Conservation (phyloP, 148 eudicot genomes). For the Silene uniflora region DNA sequence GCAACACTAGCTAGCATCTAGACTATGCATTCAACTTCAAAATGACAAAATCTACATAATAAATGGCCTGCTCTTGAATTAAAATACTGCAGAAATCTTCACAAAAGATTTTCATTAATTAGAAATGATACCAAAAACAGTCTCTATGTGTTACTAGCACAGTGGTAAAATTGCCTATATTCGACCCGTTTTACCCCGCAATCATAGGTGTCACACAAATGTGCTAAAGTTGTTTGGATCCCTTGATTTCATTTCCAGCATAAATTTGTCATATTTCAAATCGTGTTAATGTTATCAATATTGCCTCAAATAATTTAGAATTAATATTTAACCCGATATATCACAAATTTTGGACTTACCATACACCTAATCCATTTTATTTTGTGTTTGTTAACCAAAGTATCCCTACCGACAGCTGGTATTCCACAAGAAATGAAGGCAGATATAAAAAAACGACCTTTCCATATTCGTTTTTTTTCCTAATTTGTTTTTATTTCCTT, state of each 20-base stretch:
- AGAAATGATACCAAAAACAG: too few species aligned
- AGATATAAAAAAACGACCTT: not conserved
- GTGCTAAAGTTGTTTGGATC: too few species aligned
- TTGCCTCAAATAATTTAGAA: too few species aligned
- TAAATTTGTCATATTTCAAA: not conserved
- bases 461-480: not conserved
- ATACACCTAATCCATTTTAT: not conserved
- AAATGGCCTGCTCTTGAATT: conserved; percentile 3
- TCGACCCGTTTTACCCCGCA: too few species aligned
- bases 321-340: too few species aligned
- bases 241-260: too few species aligned
- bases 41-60: not conserved
- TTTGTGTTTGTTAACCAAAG: not conserved
- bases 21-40: not conserved
- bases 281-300: too few species aligned
- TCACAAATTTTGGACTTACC: not conserved
- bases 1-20: not conserved
- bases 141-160: too few species aligned
- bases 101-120: not conserved
- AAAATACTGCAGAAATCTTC: not conserved
- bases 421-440: too few species aligned
- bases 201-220: too few species aligned
- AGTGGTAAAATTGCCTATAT: too few species aligned
- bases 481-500: not conserved
- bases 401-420: not conserved